Base-by-base conservation (phyloP, 169 alveolate species). In the Eimeria nieschulzi region DNA sequence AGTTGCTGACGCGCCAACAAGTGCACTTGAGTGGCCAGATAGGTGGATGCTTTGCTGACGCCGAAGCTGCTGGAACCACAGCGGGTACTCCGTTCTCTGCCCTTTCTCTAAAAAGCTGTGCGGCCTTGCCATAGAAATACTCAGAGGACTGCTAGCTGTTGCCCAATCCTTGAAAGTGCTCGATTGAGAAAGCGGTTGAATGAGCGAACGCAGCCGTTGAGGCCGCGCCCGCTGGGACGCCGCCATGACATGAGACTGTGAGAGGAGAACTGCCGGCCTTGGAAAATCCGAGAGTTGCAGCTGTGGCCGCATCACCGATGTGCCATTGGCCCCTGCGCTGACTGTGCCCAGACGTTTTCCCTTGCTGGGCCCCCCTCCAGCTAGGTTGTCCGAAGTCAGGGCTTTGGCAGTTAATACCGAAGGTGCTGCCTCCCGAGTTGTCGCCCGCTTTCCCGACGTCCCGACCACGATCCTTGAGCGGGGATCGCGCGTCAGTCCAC, bases 401-500 rank as follows among this genome's bases (percentile, higher is more conserved):
- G 68, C 68, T 12, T 19, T 59, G 68, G n/a, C 68, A 59, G 68
- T 12, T 59, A 12, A 12, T 59, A 12, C 68, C 15, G 68, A 59
- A 59, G 68, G 68, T 59, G 23, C n/a, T 19, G 68, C n/a, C n/a
- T 59, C 23, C 23, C 23, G 68, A 15, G 68, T 59, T 5, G n/a
- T 19, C n/a, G 23, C 68, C 68, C n/a, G 15, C 68, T 59, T 59
- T 5, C 68, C 68, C 5, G 68, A 59, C 23, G n/a, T 59, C 68
- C 23, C 68, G 23, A 19, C 23, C 68, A 19, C 68, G 68, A 59
- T 5, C 23, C 15, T 25, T n/a, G 46, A 59, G 55, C 33, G 33
- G 71, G 68, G 85, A 10, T 8, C n/a, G 85, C 70, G 85, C 9
- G 70, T 46, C 85, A 54, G 46, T 76, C 46, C 85, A 76, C 71